Evolutionary conservation across 2,329 filamentous ascomycete genomes (phyloP), one percentile per base, ranked within the genome.

Genomic region (Fusarium longipes): DNA sequence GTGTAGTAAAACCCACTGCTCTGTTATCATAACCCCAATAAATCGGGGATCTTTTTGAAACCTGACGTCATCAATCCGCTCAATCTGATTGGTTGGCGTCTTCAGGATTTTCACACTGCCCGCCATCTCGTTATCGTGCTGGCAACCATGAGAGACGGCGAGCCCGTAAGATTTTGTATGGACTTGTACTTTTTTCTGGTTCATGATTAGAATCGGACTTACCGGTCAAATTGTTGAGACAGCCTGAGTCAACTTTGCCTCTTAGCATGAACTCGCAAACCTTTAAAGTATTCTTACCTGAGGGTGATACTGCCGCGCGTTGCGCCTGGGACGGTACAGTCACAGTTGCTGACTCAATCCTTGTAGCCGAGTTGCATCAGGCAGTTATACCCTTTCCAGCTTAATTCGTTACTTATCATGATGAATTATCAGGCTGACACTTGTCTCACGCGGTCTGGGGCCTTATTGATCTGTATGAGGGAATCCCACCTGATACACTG

Each of bases 51-150:
- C 48, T 61, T 65, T 54, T 42, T 43, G 9, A 29, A 38, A 29
- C 48, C 30, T 73, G 71, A 73, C 71, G 71, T 73, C 71, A 73
- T 73, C 53, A 68, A 66, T 67, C 49, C 32, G 35, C 18, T 22
- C 27, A 29, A 11, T 25, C 9, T 73, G 63, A 73, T 73, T 73
- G 71, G 71, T 42, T 50, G 24, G 20, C 32, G 18, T 25, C 52
- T 63, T 60, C 51, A 57, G 36, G 48, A 56, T 63, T 66, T 71
- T 68, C 58, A 71, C 63, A 47, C 50, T 62, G 53, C 52, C 49
- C 62, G 48, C 55, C 53, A 55, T 57, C 43, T 65, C 22, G 42
- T 56, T 43, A 42, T 52, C 35, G 35, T 64, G 39, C 42, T 52
- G 51, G 39, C 52, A 67, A 65, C 63, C 53, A 39, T 68, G 53